Conservation (phyloP, 768 basidiomycete genomes). For the Trametes elegans region DNA sequence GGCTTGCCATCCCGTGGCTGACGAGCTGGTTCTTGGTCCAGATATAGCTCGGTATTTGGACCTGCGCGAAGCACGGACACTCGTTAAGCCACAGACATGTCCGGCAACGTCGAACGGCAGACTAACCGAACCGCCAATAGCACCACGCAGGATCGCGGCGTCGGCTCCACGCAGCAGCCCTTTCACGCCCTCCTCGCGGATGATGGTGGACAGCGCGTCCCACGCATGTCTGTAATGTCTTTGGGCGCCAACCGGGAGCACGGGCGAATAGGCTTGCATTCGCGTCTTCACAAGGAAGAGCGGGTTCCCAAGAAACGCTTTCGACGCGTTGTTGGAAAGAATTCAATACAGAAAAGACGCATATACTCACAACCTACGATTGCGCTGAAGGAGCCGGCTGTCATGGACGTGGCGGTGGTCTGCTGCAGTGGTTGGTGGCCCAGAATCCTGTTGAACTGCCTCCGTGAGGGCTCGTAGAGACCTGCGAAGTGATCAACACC, state of each 20-base stretch:
- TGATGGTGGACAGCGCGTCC: slow-evolving; percentile 76
- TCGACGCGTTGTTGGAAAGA: not conserved
- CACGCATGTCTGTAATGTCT: slow-evolving; percentile 70
- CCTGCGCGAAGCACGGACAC: slow-evolving; percentile 37
- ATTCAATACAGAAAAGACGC: not conserved
- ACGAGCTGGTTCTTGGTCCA: slow-evolving; percentile 82
- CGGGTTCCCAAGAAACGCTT: slow-evolving; percentile 80
- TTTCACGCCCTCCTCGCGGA: slow-evolving; percentile 66
- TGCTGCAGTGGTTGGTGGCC: slow-evolving; percentile 63
- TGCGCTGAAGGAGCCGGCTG: slow-evolving; percentile 88
- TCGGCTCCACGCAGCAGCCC: slow-evolving; percentile 89
- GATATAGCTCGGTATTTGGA: slow-evolving; percentile 93
- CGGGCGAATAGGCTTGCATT: slow-evolving; percentile 94
- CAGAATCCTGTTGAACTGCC: slow-evolving; percentile 59
- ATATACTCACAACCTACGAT: slow-evolving; percentile 74
- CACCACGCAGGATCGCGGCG: slow-evolving; percentile 87
- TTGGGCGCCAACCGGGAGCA: slow-evolving; percentile 89
- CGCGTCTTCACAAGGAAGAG: slow-evolving; percentile 94
- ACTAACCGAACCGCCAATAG: slow-evolving; percentile 83
- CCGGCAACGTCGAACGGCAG: not conserved
- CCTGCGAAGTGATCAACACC: slow-evolving; percentile 41
- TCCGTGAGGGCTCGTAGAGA: slow-evolving; percentile 91
- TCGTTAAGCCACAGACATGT: not conserved
- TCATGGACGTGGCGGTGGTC: slow-evolving; percentile 68
- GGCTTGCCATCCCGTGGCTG: slow-evolving; percentile 59